Base-by-base conservation (phyloP, 2,329 filamentous ascomycete genomes). In the Trichoderma sp. region DNA sequence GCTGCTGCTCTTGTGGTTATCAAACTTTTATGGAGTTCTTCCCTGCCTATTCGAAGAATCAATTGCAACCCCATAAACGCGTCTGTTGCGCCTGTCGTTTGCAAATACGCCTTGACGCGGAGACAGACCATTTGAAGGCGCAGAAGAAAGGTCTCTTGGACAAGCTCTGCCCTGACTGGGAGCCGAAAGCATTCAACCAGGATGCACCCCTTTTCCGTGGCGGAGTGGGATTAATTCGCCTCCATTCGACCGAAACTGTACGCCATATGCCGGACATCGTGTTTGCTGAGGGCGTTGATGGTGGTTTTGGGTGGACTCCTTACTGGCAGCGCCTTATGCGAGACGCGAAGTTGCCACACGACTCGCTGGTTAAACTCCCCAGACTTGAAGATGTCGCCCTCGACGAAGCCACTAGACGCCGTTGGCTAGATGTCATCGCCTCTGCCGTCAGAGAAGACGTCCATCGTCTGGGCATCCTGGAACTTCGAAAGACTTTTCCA, bases 1-100 rank as follows among this genome's bases (percentile, higher is more conserved):
- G 80, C 47, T 83, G 81, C 65, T 76, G 73, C 0, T 81, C 79
- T 1, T 82, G 81, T 20, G 81, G 81, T 1, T 78, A 80, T 64
- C 75, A 79, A 28, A 77, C 77, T 36, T 70, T 79, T 1, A 32
- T 74, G n/a, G 78, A 81, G 5, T 80, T 82, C 30, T 82, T 78
- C 59, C 68, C 72, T 0, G 26, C 36, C n/a, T 4, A 13, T 2
- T 8, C 55, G 0, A 61, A 43, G 11, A 72, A 74, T 2, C 5
- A 4, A 12, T 12, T 17, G 13, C 1, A 8, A 43, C 11, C 72
- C 39, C 3, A 3, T 3, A 17, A 13, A 1, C 75, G 77, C 7
- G 20, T 75, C 1, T 83, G 81, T 43, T 71, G 78, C 2, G 81
- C 74, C 3, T 83, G 81, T 53, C 59, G 20, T 0, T 67, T 83